A percentile compares a stretch with the other conserved stretches of the same genome.
phyloP scores from a whole-genome alignment of 345 rosid genomes.

The Camelina neglecta region DNA sequence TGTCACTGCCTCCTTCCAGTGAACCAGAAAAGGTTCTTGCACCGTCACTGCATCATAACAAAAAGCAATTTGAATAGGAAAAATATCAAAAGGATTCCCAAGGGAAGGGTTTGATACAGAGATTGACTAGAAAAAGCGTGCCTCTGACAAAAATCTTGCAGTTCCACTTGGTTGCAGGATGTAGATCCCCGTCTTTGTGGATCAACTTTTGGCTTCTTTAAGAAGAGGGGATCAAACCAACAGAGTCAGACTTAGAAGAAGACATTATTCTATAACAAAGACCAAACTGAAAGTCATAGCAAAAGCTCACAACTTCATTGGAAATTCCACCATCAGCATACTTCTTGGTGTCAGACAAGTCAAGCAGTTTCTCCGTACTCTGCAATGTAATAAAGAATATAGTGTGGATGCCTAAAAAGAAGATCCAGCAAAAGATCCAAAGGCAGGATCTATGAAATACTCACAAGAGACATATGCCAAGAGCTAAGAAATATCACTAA shows the following conservation, averaged over 20 bases:
- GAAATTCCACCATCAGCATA: slow-evolving; percentile 48
- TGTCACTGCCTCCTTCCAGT: slow-evolving; percentile 38
- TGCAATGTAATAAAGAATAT: slow-evolving; percentile 40
- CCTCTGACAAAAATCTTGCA: slow-evolving; percentile 48
- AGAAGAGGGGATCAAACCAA: slow-evolving; percentile 31
- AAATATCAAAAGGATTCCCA: slow-evolving; percentile 18
- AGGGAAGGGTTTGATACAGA: slow-evolving; percentile 7
- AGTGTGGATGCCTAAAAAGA: slow-evolving; percentile 24
- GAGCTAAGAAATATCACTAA: slow-evolving; percentile 35
- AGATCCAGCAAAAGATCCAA: slow-evolving; percentile 25
- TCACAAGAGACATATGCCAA: slow-evolving; percentile 32
- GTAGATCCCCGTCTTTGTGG: slow-evolving; percentile 35
- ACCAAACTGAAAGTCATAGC: slow-evolving; percentile 32
- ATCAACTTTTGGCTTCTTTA: slow-evolving; percentile 39
- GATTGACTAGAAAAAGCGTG: slow-evolving; percentile 16
- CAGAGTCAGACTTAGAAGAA: slow-evolving; percentile 27
- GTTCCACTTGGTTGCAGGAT: slow-evolving; percentile 33
- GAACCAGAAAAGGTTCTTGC: slow-evolving; percentile 36
- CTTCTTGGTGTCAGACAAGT: slow-evolving; percentile 51
- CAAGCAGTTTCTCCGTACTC: slow-evolving; percentile 59
- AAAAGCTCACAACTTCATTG: slow-evolving; percentile 45
- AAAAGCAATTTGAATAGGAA: slow-evolving; percentile 12
- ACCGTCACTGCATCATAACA: slow-evolving; percentile 46
- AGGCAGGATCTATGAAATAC: slow-evolving; percentile 23
- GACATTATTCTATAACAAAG: background rate